Percentiles rank a stretch among this genome's conserved stretches.
phyloP scores from a whole-genome alignment of 768 basidiomycete species.

The Mycena vulgaris region DNA sequence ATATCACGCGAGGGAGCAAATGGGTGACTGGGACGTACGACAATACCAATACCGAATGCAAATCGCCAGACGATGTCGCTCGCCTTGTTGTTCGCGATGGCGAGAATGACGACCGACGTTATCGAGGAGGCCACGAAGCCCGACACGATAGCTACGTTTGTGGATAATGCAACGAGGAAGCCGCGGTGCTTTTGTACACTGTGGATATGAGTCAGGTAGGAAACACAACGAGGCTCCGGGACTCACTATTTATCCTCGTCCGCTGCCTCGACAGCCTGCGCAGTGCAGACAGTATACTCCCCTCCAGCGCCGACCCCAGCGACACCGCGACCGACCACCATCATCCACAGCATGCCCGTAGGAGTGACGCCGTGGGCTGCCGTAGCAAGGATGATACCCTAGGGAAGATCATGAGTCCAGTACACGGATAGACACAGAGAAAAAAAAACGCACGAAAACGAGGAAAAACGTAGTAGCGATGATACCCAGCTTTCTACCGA shows the following conservation, averaged over 20 bases:
- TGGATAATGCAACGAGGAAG: background rate
- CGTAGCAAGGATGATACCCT: background rate
- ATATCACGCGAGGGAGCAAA: background rate
- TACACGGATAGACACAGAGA: background rate
- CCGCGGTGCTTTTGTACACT: background rate
- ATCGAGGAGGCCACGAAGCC: background rate
- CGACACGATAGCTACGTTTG: background rate
- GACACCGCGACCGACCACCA: background rate
- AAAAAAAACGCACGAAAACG: background rate
- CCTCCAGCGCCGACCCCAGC: background rate
- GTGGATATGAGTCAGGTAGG: background rate
- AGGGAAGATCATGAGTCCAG: background rate
- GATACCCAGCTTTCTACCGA: background rate
- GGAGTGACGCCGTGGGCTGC: background rate
- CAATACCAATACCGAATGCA: background rate
- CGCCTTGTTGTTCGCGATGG: background rate
- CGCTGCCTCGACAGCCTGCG: background rate
- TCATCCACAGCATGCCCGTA: background rate
- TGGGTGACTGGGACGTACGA: background rate
- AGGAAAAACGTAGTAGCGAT: background rate
- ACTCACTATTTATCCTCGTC: background rate
- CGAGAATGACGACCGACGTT: background rate
- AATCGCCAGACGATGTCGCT: background rate
- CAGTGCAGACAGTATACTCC: background rate
- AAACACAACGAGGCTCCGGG: background rate